Conservation (phyloP, 306 rosid genomes). For the Dryas octopetala region DNA sequence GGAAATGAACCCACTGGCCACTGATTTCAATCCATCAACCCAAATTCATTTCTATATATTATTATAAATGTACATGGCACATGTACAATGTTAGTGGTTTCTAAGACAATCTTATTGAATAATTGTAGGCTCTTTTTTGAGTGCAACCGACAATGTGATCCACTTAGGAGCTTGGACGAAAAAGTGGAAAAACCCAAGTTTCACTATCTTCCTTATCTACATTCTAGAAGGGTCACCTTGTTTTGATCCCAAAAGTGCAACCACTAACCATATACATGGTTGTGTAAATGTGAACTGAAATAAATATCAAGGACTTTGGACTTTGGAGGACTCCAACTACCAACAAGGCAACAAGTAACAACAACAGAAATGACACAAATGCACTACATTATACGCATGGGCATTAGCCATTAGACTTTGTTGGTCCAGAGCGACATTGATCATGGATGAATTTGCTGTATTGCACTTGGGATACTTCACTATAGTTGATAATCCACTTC, state of each 20-base stretch:
- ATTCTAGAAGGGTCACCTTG: not conserved
- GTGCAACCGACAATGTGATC: conserved; percentile 38
- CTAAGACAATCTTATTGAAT: conserved; percentile 25
- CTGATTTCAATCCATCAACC: conserved; percentile 5
- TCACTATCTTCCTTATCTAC: conserved; percentile 12
- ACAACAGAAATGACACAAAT: too few species aligned
- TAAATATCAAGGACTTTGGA: conserved; percentile 10
- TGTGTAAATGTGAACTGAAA: not conserved
- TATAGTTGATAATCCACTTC: not conserved
- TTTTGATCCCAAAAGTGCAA: conserved; percentile 20
- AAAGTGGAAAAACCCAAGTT: not conserved
- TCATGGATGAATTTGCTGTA: conserved; percentile 20
- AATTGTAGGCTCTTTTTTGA: not conserved
- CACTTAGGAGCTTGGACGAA: conserved; percentile 15
- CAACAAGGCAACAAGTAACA: conserved; percentile 13
- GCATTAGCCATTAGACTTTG: not conserved
- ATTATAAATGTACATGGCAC: conserved; percentile 10
- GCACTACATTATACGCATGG: conserved; percentile 11
- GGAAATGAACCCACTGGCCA: not conserved
- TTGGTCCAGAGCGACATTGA: not conserved
- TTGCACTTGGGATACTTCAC: conserved; percentile 14
- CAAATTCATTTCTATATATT: not conserved
- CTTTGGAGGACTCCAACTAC: conserved; percentile 15
- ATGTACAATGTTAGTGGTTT: conserved; percentile 27
- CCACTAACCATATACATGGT: conserved; percentile 14